A percentile compares a stretch with the other conserved stretches of the same genome.
Evolutionary conservation across 768 basidiomycete genomes (phyloP).

Genomic region (Trametes cinnabarina): DNA sequence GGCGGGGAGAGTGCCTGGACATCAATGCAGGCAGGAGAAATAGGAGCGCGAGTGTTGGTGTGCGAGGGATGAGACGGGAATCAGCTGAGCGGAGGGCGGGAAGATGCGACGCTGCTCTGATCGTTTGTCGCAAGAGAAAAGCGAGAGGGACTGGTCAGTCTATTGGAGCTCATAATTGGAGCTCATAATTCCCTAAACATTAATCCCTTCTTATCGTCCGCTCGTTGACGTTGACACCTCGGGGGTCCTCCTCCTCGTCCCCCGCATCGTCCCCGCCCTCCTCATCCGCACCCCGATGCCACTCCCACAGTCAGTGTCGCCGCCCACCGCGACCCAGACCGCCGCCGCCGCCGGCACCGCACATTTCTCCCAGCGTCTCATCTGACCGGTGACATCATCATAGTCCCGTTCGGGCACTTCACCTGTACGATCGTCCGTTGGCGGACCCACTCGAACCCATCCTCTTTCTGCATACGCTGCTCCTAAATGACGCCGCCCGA

Average conservation of each 20-base stretch:
- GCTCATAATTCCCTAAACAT: not conserved
- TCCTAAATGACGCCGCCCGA: conserved; percentile 3
- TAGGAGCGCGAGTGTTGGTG: not conserved
- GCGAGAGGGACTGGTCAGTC: no score
- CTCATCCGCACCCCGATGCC: no score
- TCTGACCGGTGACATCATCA: not conserved
- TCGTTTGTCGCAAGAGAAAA: no score
- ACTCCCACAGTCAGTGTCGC: no score
- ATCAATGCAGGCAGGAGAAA: not conserved
- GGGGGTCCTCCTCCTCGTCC: not conserved
- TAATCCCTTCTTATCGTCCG: not conserved
- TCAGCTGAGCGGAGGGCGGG: conserved; percentile 1
- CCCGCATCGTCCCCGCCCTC: not conserved
- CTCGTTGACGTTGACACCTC: conserved; percentile 1
- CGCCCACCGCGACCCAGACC: not conserved
- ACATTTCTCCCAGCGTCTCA: no score
- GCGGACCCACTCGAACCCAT: not conserved
- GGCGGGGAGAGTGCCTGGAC: not conserved
- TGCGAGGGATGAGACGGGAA: no score
- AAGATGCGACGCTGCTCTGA: not conserved
- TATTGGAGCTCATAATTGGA: not conserved
- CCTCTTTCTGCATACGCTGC: not conserved
- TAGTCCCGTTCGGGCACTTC: not conserved
- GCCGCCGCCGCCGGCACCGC: not conserved
- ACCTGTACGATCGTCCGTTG: not conserved